Evolutionary conservation across 768 basidiomycete species (phyloP).

Genomic region (Suillus variegatus): DNA sequence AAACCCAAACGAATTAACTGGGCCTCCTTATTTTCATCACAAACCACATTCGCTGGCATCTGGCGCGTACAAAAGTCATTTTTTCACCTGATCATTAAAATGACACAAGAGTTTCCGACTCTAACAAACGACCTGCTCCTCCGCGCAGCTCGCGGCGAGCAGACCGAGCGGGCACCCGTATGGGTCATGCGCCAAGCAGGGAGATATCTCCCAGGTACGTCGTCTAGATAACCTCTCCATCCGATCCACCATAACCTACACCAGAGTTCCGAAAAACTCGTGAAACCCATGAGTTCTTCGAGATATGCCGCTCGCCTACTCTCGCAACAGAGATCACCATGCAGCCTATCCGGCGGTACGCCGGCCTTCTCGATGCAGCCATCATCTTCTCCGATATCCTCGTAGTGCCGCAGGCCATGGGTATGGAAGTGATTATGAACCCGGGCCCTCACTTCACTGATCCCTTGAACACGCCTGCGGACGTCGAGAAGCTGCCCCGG

Average conservation of each 20-base stretch:
- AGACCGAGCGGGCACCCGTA: slow-evolving; percentile 90
- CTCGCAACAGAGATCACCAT: slow-evolving; percentile 89
- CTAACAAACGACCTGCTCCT: slow-evolving; percentile 87
- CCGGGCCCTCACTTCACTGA: slow-evolving; percentile 88
- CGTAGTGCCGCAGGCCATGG: slow-evolving; percentile 97
- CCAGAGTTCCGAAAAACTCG: slow-evolving; percentile 90
- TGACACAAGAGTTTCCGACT: slow-evolving; percentile 58
- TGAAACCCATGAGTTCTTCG: slow-evolving; percentile 89
- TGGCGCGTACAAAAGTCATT: neutral
- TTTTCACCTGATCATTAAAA: slow-evolving; percentile 13
- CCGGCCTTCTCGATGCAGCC: slow-evolving; percentile 86
- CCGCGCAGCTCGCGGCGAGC: slow-evolving; percentile 88
- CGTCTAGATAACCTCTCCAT: slow-evolving; percentile 12
- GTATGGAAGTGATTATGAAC: slow-evolving; percentile 93
- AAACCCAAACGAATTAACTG: neutral
- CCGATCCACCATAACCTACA: slow-evolving; percentile 1
- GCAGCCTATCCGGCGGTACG: slow-evolving; percentile 90
- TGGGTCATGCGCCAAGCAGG: slow-evolving; percentile 99
- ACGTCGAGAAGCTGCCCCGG: slow-evolving; percentile 60
- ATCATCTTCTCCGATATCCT: slow-evolving; percentile 99
- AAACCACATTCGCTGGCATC: neutral
- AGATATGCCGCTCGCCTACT: slow-evolving; percentile 89
- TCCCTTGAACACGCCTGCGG: slow-evolving; percentile 77
- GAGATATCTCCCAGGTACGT: slow-evolving; percentile 86
- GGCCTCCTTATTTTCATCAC: neutral